These are phyloP conservation scores for Penicillium cataractarum DNA, from an alignment of 495 filamentous ascomycete species.

Conservation along the genomic window DNA sequence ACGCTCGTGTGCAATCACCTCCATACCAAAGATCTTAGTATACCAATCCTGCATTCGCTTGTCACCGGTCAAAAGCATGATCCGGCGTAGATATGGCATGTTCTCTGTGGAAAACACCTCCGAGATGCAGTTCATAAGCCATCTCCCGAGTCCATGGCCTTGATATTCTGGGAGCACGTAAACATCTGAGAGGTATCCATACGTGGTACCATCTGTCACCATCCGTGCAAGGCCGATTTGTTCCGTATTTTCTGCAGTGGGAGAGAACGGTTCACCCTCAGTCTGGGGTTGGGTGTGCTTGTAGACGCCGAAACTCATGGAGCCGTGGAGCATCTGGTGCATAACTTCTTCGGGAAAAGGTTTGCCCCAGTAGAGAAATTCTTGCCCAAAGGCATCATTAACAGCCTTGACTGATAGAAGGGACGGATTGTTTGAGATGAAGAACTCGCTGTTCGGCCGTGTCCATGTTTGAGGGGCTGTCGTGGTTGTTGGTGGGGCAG, in stretches of 20 bases:
- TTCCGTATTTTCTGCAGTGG: slow-evolving; percentile 21
- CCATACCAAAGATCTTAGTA: slow-evolving; percentile 48
- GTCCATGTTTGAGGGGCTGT: slow-evolving; percentile 29
- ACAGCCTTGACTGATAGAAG: slow-evolving; percentile 55
- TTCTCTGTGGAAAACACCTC: slow-evolving; percentile 48
- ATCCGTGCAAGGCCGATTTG: slow-evolving; percentile 66
- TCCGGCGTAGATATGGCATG: slow-evolving; percentile 60
- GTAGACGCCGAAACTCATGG: slow-evolving; percentile 60
- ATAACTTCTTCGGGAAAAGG: slow-evolving; percentile 45
- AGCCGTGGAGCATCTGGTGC: slow-evolving; percentile 51
- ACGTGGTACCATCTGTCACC: slow-evolving; percentile 66
- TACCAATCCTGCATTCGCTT: slow-evolving; percentile 49
- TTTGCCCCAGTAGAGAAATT: slow-evolving; percentile 60
- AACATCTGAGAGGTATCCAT: slow-evolving; percentile 74
- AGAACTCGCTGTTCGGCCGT: slow-evolving; percentile 35
- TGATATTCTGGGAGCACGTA: slow-evolving; percentile 64
- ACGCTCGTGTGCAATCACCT: slow-evolving; percentile 36
- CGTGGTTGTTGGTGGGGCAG: slow-evolving; percentile 21
- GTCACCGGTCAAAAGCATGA: slow-evolving; percentile 51
- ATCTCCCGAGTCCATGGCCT: slow-evolving; percentile 61
- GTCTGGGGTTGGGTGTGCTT: slow-evolving; percentile 12
- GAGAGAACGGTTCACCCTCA: background rate
- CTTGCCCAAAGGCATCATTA: slow-evolving; percentile 52
- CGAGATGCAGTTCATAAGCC: slow-evolving; percentile 61
- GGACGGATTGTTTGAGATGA: slow-evolving; percentile 54